Percentiles rank a stretch among this genome's conserved stretches.
Conservation (phyloP, 768 basidiomycete species). For the Termitomyces sp. region DNA sequence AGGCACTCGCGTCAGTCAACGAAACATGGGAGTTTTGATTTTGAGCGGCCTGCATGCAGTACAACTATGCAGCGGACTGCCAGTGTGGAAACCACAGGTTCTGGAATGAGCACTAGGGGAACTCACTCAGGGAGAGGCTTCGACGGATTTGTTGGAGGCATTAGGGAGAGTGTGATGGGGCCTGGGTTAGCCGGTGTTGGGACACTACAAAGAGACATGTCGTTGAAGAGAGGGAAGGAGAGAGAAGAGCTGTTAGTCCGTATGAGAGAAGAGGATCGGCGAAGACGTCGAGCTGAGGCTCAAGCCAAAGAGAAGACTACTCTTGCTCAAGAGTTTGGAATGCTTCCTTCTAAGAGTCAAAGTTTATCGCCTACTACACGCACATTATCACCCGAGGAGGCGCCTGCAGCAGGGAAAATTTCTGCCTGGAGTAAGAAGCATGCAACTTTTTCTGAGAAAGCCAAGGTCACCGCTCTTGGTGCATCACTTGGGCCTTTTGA, state of each 20-base stretch:
- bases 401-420: constrained; percentile 34
- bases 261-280: constrained; percentile 15
- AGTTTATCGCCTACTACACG: not conserved
- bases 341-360: constrained; percentile 20
- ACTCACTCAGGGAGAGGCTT: constrained; percentile 19
- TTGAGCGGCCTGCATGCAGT: constrained; percentile 59
- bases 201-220: constrained; percentile 35
- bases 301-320: constrained; percentile 12
- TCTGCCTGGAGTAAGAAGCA: constrained; percentile 57
- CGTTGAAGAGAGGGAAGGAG: constrained; percentile 33
- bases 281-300: constrained; percentile 10
- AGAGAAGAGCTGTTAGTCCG: constrained; percentile 24
- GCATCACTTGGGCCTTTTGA: constrained; percentile 56
- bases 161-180: constrained; percentile 31
- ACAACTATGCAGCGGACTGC: constrained; percentile 39
- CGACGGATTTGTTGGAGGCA: constrained; percentile 4
- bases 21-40: constrained; percentile 73
- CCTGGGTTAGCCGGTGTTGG: constrained; percentile 41
- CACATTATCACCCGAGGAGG: constrained; percentile 11
- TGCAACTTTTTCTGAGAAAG: constrained; percentile 29
- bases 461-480: constrained; percentile 27
- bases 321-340: constrained; percentile 22
- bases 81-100: constrained; percentile 29
- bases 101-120: constrained; percentile 26
- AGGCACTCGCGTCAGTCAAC: constrained; percentile 27